Conservation (phyloP, 768 basidiomycete species). For the Amanita molliuscula region DNA sequence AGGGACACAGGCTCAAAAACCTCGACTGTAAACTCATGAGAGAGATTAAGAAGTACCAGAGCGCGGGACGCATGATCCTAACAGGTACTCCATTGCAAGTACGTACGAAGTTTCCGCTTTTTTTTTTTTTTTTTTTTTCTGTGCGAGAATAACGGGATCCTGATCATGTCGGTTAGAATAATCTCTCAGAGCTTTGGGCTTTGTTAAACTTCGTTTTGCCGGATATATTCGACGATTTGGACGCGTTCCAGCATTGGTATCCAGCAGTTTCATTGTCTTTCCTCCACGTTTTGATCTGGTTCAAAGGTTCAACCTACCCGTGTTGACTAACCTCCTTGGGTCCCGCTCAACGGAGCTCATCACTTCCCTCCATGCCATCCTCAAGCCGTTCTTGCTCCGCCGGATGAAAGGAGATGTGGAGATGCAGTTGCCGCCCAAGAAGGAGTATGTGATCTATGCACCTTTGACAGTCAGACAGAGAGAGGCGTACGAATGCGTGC, state of each 20-base stretch:
- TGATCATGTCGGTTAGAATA: conserved; percentile 61
- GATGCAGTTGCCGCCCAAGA: conserved; percentile 75
- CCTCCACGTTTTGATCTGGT: neutral
- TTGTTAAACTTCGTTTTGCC: conserved; percentile 94
- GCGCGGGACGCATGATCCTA: conserved; percentile 83
- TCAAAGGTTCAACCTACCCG: conserved; percentile 64
- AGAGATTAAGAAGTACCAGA: conserved; percentile 80
- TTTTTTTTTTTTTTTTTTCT: too few species aligned
- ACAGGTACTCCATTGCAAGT: conserved; percentile 97
- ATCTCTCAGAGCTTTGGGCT: conserved; percentile 90
- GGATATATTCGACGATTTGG: conserved; percentile 83
- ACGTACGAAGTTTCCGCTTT: conserved; percentile 14
- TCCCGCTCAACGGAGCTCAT: conserved; percentile 60
- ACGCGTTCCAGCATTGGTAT: conserved; percentile 85
- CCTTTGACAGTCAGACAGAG: conserved; percentile 77
- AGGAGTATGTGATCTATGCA: conserved; percentile 91
- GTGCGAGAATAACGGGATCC: neutral
- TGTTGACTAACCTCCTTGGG: conserved; percentile 45
- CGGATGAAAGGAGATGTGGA: conserved; percentile 87
- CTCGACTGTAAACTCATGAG: conserved; percentile 82
- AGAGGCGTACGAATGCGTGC: conserved; percentile 74
- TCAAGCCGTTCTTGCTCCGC: conserved; percentile 91
- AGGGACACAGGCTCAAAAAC: conserved; percentile 94
- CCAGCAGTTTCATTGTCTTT: conserved; percentile 5
- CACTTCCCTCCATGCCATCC: conserved; percentile 73